Evolutionary conservation across 768 basidiomycete genomes (phyloP).

Genomic region (Glaciozyma martinii): DNA sequence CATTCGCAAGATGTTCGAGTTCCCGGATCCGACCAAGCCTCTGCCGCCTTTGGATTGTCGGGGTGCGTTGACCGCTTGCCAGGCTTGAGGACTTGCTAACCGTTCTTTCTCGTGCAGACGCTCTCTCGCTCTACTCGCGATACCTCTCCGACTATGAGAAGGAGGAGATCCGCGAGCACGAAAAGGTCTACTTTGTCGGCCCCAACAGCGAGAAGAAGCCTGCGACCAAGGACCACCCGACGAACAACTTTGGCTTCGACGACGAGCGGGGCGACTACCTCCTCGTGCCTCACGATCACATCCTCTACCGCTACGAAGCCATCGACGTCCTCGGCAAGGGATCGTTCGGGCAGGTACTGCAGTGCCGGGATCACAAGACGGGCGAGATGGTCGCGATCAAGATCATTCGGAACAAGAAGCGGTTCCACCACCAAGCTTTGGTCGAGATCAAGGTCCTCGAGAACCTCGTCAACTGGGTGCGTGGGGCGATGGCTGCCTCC

Average conservation of each 20-base stretch:
- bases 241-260: conserved; percentile 90
- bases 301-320: conserved; percentile 94
- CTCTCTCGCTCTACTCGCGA: conserved; percentile 45
- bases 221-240: conserved; percentile 59
- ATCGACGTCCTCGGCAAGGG: conserved; percentile 90
- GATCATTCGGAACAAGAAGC: conserved; percentile 98
- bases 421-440: conserved; percentile 94
- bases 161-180: conserved; percentile 82
- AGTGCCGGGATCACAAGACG: conserved; percentile 89
- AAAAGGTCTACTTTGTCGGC: conserved; percentile 72
- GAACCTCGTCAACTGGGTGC: conserved; percentile 91
- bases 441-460: conserved; percentile 99
- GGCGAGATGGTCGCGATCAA: conserved; percentile 97
- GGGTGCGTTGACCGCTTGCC: conserved; percentile 48
- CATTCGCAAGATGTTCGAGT: conserved; percentile 75
- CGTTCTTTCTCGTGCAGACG: conserved; percentile 32
- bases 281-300: conserved; percentile 79
- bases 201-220: conserved; percentile 71
- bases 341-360: conserved; percentile 92
- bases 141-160: conserved; percentile 78
- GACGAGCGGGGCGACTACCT: conserved; percentile 97
- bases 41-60: conserved; percentile 56
- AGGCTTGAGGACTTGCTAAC: background rate
- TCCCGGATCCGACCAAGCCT: conserved; percentile 81
- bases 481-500: conserved; percentile 35